Evolutionary conservation across 148 eudicot genomes (phyloP), one percentile per base, ranked within the genome.

Genomic region (Persicaria tinctoria): DNA sequence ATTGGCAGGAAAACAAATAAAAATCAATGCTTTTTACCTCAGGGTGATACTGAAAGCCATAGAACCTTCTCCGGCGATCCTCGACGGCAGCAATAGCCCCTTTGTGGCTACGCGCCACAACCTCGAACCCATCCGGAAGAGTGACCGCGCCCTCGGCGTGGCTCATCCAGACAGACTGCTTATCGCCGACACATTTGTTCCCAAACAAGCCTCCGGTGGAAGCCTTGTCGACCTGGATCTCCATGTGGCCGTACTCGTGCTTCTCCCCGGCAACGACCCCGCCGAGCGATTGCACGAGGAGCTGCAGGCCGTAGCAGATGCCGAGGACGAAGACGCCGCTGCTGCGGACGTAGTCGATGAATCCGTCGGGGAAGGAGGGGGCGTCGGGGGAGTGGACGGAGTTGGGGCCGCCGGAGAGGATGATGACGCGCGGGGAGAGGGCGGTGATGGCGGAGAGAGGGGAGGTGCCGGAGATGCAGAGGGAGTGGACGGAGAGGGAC

Each of bases 371-470:
- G 76, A 94, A 90, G 3, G 80, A 76, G 17, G 98, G 97, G 50
- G 97, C 96, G 84, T 85, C 32, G 8, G 85, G 82, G 69, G 90
- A 84, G 84, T 94, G 98, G 48, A 94, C 97, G 1, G 96, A 90
- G 82, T 94, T 96, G 55, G 98, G 98, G 1, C 98, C 98, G 8
- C 98, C 97, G 56, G 98, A 94, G 72, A 94, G 97, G 79, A 91
- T 90, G 74, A 94, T 91, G n/a, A 89, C 98, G 45, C 84, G 78
- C 49, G 98, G 97, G 86, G 86, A 80, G 0, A 88, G 38, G 46
- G 88, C 91, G 53, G 85, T 47, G 79, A 94, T 94, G 81, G 97
- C 5, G 81, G 86, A 76, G 70, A 94, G 87, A 0, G 90, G 23
- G 56, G 97, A 91, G 0, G 98, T 94, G 85, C 98, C 97, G 46